These are phyloP conservation scores for Orychophragmus violaceus DNA, from an alignment of 345 rosid genomes.

Conservation along the genomic window DNA sequence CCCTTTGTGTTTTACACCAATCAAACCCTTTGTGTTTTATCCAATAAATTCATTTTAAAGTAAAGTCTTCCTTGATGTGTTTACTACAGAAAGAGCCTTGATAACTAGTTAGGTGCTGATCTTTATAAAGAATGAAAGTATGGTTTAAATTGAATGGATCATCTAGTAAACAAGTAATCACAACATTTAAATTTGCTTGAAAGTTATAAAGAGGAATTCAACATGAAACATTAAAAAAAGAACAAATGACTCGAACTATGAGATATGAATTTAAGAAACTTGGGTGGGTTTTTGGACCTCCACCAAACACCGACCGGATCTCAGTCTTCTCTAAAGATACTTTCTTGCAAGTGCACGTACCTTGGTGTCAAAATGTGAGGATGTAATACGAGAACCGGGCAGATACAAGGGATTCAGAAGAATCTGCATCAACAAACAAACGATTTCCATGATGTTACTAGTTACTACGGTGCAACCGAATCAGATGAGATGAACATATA, in stretches of 20 bases:
- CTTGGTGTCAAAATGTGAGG: constrained; percentile 89
- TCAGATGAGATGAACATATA: neutral
- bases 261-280: neutral
- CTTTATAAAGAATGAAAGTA: no score
- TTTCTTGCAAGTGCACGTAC: constrained; percentile 94
- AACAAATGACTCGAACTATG: neutral
- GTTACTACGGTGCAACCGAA: neutral
- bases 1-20: no score
- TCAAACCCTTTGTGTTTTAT: neutral
- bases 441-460: neutral
- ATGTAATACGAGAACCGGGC: constrained; percentile 85
- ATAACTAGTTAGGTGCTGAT: no score
- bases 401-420: constrained; percentile 88
- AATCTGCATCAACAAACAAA: constrained; percentile 38
- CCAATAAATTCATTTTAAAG: neutral
- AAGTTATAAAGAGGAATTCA: neutral
- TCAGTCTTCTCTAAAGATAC: constrained; percentile 42
- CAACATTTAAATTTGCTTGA: neutral
- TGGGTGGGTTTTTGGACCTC: neutral
- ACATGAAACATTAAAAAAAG: neutral
- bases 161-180: neutral
- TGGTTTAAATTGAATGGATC: neutral
- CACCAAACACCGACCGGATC: neutral
- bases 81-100: neutral
- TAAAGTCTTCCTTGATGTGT: neutral